Base-by-base conservation (phyloP, 345 rosid species). In the Aegle marmelos region DNA sequence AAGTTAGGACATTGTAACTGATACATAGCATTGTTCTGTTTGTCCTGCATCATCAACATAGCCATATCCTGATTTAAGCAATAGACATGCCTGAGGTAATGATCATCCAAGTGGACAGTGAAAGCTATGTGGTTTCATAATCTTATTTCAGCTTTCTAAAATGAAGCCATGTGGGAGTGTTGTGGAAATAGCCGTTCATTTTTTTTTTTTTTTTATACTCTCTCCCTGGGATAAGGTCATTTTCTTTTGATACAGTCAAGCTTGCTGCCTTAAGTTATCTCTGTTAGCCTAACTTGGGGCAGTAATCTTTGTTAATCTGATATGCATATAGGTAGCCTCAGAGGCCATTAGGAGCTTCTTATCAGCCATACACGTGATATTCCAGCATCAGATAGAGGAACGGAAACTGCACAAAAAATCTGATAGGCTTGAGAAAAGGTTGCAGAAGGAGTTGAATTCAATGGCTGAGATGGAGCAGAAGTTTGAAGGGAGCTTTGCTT, bases 301-400 rank as follows among this genome's bases (percentile, higher is more conserved):
- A 10, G 33, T n/a, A 41, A 70, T 22, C 16, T 34, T 59, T 60
- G 75, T 48, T 69, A 73, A 24, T 80, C 36, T 63, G 75, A 27
- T 60, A 21, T 73, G 70, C 72, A 50, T 82, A 74, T 86, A 94
- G 98, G 83, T 81, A 72, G 87, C 94, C 27, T 84, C 95, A 21
- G 96, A 90, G 56, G 89, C 97, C 79, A 86, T 93, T 62, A 91
- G 84, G 83, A 80, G 87, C 84, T 84, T 91, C 81, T 68, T 94
- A 68, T 72, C 80, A 68, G 89, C 96, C 48, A 87, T 89, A 75
- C 89, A 88, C 39, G 78, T 86, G 6, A 86, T 93, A 73, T 86
- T 81, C 78, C 79, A 63, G 71, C 94, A 90, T 78, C 93, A 91
- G 90, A 81, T 81, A 11, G 93, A 89, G 78, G 97, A 91, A 69